A percentile compares a stretch with the other conserved stretches of the same genome.
Conservation (phyloP, 2,329 filamentous ascomycete species). For the Xylariaceae sp. region DNA sequence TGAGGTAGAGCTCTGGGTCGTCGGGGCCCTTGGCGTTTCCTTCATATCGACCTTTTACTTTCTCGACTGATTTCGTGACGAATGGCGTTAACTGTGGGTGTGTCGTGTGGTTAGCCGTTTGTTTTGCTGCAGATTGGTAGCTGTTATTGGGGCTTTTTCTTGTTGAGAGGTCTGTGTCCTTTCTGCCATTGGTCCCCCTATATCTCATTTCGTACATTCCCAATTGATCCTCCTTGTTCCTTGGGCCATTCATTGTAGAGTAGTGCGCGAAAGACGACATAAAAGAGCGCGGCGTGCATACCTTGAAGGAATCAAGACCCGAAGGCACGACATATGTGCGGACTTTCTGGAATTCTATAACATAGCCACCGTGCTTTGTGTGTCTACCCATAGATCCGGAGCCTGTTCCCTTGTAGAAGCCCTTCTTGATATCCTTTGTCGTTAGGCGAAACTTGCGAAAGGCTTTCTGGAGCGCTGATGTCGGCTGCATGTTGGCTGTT, state of each 20-base stretch:
- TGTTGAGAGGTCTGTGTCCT: no score
- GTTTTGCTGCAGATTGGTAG: neutral
- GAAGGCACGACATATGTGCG: slow-evolving; percentile 83
- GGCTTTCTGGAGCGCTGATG: slow-evolving; percentile 61
- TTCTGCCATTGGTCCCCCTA: no score
- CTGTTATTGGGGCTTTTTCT: no score
- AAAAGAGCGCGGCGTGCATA: slow-evolving; percentile 35
- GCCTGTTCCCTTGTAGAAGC: slow-evolving; percentile 95
- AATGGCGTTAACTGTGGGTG: slow-evolving; percentile 69
- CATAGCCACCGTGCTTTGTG: slow-evolving; percentile 78
- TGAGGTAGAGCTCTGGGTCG: slow-evolving; percentile 59
- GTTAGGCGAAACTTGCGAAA: slow-evolving; percentile 77
- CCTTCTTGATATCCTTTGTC: slow-evolving; percentile 88
- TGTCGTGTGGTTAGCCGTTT: slow-evolving; percentile 4
- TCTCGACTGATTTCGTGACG: slow-evolving; percentile 58
- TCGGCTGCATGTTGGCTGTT: slow-evolving; percentile 58
- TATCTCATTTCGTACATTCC: no score
- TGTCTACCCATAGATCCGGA: slow-evolving; percentile 83
- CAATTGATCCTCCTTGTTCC: neutral
- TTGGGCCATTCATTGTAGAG: neutral
- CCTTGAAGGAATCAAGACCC: slow-evolving; percentile 66
- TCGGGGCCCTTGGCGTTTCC: slow-evolving; percentile 50
- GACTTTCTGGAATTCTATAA: slow-evolving; percentile 81
- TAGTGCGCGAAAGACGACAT: neutral
- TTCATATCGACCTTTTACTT: slow-evolving; percentile 51